Conservation (phyloP, 2,329 filamentous ascomycete species). For the Aquanectria penicillioides region DNA sequence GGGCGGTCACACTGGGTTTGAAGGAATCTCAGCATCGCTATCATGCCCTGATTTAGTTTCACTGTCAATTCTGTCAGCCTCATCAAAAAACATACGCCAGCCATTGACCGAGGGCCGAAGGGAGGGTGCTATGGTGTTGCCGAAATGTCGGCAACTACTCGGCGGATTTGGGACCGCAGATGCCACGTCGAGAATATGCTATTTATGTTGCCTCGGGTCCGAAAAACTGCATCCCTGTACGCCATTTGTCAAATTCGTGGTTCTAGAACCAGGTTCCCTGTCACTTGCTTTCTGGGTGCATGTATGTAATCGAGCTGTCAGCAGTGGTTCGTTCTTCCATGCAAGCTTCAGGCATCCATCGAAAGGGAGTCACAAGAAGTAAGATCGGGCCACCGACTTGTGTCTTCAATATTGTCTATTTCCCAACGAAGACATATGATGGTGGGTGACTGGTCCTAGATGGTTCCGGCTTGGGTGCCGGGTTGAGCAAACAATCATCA, state of each 20-base stretch:
- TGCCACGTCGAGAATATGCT: background rate
- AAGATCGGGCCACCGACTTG: no score
- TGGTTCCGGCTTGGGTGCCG: background rate
- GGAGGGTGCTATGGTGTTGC: background rate
- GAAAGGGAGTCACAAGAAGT: no score
- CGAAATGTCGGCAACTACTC: background rate
- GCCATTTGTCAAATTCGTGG: no score
- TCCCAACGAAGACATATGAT: no score
- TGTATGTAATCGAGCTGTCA: no score
- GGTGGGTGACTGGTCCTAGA: background rate
- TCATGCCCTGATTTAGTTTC: slow-evolving; percentile 1
- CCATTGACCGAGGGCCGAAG: no score
- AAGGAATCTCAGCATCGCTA: background rate
- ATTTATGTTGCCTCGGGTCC: background rate
- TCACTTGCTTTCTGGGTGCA: background rate
- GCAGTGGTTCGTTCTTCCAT: no score
- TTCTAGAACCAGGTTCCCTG: slow-evolving; percentile 6
- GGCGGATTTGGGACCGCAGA: background rate
- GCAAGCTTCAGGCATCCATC: no score
- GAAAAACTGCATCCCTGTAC: no score
- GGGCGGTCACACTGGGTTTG: slow-evolving; percentile 4
- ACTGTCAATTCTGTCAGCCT: no score
- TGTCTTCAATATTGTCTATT: background rate
- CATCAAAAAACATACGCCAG: no score
- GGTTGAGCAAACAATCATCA: slow-evolving; percentile 15